phyloP scores from a whole-genome alignment of 805 yeast species.

The Spathaspora sp. region DNA sequence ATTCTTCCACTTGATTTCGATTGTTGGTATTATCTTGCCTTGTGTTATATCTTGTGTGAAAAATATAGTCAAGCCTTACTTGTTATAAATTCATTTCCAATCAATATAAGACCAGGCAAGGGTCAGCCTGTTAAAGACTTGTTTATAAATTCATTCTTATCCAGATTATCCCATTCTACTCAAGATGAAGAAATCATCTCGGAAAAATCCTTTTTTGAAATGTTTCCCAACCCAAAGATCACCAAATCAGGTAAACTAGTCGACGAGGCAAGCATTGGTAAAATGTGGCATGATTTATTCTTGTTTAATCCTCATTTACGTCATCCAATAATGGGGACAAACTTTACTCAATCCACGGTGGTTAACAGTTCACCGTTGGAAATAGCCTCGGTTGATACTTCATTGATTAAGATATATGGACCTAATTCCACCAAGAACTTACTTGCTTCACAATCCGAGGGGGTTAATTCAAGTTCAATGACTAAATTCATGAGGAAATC shows the following conservation, averaged over 20 bases:
- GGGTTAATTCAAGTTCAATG: constrained; percentile 21
- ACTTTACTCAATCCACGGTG: constrained; percentile 36
- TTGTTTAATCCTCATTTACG: constrained; percentile 26
- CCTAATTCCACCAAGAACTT: constrained; percentile 22
- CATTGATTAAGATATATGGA: constrained; percentile 19
- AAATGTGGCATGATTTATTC: constrained; percentile 30
- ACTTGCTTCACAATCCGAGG: constrained; percentile 30
- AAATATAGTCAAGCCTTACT: constrained; percentile 60
- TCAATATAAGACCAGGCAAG: constrained; percentile 14
- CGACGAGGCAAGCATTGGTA: constrained; percentile 23
- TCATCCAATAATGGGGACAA: constrained; percentile 32
- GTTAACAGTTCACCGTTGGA: constrained; percentile 28
- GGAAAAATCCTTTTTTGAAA: constrained; percentile 23
- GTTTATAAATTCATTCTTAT: constrained; percentile 17
- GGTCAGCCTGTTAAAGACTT: constrained; percentile 16
- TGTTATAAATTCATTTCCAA: constrained; percentile 71
- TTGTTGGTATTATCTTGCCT: constrained; percentile 65
- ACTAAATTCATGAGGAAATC: constrained; percentile 31
- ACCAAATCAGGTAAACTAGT: neutral
- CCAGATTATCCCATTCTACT: constrained; percentile 9
- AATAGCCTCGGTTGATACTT: constrained; percentile 31
- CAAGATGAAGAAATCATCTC: constrained; percentile 21
- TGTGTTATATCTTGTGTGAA: constrained; percentile 53
- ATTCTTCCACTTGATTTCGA: constrained; percentile 75
- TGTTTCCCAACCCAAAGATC: constrained; percentile 25